Base-by-base conservation (phyloP, 768 basidiomycete genomes). In the Exsudoporus frostii region DNA sequence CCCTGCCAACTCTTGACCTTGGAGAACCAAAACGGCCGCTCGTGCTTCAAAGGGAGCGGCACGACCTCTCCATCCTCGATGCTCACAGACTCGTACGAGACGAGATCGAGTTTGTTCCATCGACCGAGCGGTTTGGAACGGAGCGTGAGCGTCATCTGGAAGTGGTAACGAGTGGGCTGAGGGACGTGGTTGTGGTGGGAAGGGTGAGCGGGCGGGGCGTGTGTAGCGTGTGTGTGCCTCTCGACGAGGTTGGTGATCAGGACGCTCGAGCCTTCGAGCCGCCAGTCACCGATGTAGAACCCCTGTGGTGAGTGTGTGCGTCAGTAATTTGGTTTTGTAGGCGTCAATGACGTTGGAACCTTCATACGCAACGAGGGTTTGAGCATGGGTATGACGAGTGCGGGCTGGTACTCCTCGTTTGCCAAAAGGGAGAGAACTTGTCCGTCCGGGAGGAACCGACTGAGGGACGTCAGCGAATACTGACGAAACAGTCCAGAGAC, bases 1-100 rank as follows among this genome's bases (percentile, higher is more conserved):
- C 61, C 64, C 53, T 65, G 47, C 64, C 85, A 91, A 38, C 87
- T 92, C 65, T 79, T 78, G 60, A 93, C 90, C 70, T 89, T 93
- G 38, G 92, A 94, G 71, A 97, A 97, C 85, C 89, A 94, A 68
- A 91, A 96, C n/a, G 92, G 83, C 50, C 90, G 78, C 66, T 93
- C 91, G 59, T 93, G 84, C 64, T 90, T 91, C 60, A 94, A 71
- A 10, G 82, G 74, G 27, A 96, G 73, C 17, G 86, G 83, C 10
- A 79, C 66, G 13, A 79, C 74, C 65, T 93, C 92, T 3, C 90
- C 92, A 17, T 79, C 87, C 53, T 80, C 82, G n/a, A 89, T 60
- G 51, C 88, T 81, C 5, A 95, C 81, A 0, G 88, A 88, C 48
- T 86, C 79, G 67, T 96, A 96, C 11, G 77, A 75, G 41, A 75